Evolutionary conservation across 371 early-diverging fungal genomes (phyloP).

Genomic region (Choanephora cucurbitarum): DNA sequence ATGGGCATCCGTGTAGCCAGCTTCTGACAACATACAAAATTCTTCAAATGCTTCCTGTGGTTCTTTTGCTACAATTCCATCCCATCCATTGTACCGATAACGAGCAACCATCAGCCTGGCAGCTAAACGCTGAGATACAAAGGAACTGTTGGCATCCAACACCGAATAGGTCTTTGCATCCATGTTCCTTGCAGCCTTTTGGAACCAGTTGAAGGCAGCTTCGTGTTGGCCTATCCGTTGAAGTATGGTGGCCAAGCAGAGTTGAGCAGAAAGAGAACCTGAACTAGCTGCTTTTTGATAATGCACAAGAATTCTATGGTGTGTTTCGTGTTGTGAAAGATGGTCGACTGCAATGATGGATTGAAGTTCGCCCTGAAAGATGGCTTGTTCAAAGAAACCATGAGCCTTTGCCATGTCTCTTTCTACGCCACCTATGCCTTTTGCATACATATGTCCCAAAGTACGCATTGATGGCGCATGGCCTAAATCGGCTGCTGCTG

Average conservation of each 20-base stretch:
- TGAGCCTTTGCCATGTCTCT: constrained; percentile 50
- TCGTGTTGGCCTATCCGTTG: constrained; percentile 18
- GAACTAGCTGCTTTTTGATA: constrained; percentile 44
- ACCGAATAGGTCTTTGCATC: constrained; percentile 1
- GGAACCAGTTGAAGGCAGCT: constrained; percentile 39
- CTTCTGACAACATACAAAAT: constrained; percentile 25
- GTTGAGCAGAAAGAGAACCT: constrained; percentile 46
- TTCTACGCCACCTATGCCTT: constrained; percentile 36
- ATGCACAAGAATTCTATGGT: not conserved
- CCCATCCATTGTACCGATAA: constrained; percentile 39
- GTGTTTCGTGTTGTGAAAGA: not conserved
- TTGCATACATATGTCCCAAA: constrained; percentile 39
- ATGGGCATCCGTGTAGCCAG: constrained; percentile 25
- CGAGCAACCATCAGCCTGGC: constrained; percentile 43
- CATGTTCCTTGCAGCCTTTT: constrained; percentile 39
- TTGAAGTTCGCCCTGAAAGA: constrained; percentile 55
- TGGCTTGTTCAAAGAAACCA: constrained; percentile 57
- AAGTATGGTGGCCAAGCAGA: constrained; percentile 20
- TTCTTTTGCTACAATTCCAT: constrained; percentile 17
- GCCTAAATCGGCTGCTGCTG: constrained; percentile 24
- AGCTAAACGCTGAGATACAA: constrained; percentile 10
- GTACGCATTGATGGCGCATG: constrained; percentile 34
- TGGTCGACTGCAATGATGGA: constrained; percentile 52
- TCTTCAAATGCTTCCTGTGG: constrained; percentile 32
- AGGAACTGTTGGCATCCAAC: constrained; percentile 5